Base-by-base conservation (phyloP, 2,329 filamentous ascomycete species). In the Sclerotinia glacialis region DNA sequence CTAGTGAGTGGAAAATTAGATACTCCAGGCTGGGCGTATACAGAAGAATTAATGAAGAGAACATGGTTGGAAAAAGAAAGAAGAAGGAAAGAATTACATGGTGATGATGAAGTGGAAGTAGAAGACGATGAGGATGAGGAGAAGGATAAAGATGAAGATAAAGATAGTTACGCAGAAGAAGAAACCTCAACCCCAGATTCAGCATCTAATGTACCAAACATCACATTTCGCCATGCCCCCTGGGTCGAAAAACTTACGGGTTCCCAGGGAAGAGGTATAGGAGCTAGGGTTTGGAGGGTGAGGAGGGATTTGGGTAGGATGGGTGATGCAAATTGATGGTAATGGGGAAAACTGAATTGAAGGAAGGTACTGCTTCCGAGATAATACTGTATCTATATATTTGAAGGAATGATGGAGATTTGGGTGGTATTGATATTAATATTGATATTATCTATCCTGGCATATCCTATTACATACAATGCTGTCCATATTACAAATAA, bases 1-100 rank as follows among this genome's bases (percentile, higher is more conserved):
- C 79, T 92, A 4, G 83, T 92, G 0, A 83, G 87, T 64, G 89
- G 89, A 2, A 88, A 85, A 70, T 85, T 90, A 65, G 89, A 92
- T 72, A 78, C 84, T 1, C 88, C 89, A 0, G 86, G 82, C 3
- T 92, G 89, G 88, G 86, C 87, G 1, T 90, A 89, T 69, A 85
- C 85, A 0, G 89, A 91, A 73, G 85, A 88, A 46, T 71, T 87
- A 21, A 83, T 86, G 69, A 71, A 76, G 42, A 71, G 67, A 44
- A 65, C 64, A 14, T 53, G 47, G 21, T 14, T 63, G 4, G 68
- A 66, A 28, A 72, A 74, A 40, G 62, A 55, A 49, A 64, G 40
- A 21, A 50, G 52, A 62, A 67, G 7, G 42, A 68, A 31, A 37
- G 58, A 58, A 49, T 46, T 47, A 46, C 26, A 54, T 3, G 54